Conservation (phyloP, 2,329 filamentous ascomycete species). For the Uncinocarpus reesii region DNA sequence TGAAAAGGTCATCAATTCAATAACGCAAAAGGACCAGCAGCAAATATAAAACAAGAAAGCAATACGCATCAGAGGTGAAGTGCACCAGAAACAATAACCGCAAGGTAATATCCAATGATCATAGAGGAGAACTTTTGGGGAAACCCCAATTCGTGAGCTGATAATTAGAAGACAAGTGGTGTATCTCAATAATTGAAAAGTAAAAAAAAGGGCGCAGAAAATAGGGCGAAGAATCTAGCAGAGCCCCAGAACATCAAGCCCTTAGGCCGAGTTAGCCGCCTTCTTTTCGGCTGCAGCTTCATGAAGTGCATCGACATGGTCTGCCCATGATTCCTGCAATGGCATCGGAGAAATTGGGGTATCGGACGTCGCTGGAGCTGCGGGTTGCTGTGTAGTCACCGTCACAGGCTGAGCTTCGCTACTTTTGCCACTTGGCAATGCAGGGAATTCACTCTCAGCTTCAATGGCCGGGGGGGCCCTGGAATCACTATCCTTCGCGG, state of each 20-base stretch:
- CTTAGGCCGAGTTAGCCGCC: background rate
- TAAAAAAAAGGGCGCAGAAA: background rate
- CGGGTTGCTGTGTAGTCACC: background rate
- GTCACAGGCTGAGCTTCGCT: background rate
- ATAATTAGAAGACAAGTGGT: background rate
- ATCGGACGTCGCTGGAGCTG: background rate
- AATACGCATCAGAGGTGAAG: background rate
- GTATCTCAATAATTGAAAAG: constrained; percentile 3
- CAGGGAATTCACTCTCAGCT: constrained; percentile 31
- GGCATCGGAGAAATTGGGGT: constrained; percentile 4
- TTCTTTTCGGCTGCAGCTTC: constrained; percentile 7
- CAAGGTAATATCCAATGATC: background rate
- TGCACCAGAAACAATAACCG: background rate
- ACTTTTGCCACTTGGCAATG: constrained; percentile 24
- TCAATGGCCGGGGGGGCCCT: constrained; percentile 21
- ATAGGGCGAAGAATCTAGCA: constrained; percentile 7
- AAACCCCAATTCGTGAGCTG: too few species aligned
- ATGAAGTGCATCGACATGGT: constrained; percentile 10
- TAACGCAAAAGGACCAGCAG: background rate
- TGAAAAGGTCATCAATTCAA: background rate
- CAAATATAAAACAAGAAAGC: background rate
- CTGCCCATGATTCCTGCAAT: constrained; percentile 13
- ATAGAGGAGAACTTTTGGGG: background rate
- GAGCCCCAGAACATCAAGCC: background rate
- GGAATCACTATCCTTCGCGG: constrained; percentile 15